Base-by-base conservation (phyloP, 1,284 basidiomycete genomes). In the Ceratobasidium sp. region DNA sequence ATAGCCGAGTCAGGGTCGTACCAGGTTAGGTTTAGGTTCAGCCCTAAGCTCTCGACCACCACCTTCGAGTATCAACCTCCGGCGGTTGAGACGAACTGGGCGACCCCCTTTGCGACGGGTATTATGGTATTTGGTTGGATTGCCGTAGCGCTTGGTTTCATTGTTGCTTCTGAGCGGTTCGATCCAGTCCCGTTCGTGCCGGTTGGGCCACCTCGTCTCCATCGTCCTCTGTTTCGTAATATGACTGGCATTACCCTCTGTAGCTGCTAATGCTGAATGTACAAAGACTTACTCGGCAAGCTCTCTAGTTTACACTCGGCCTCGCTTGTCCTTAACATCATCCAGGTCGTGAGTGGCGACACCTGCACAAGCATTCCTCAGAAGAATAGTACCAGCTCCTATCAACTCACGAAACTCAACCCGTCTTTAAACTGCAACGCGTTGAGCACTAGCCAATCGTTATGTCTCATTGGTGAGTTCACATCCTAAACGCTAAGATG, bases 331-430 rank as follows among this genome's bases (percentile, higher is more conserved):
- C 5, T 6, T 37, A 1, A 9, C 9, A 9, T n/a, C 24, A 2
- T n/a, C 24, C 9, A 37, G 34, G 34, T 37, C 34, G 34, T 37
- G 34, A 9, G 34, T 9, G 34, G 34, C 34, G 34, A 37, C 24
- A 49, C 19, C 48, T 49, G 48, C 48, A 49, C 1, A 5, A 24
- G 19, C 3, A 49, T 49, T 13, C 19, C 48, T 5, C 19, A n/a
- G 19, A 24, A 19, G 19, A 49, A 49, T 13, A 24, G 48, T 6
- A 49, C 14, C 48, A n/a, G 19, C 6, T 41, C 37, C 58, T 61
- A 61, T 34, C 58, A 61, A 7, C 58, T 61, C 41, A 61, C 58
- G 11, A 39, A 61, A 2, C 58, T 61, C 3, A 61, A 61, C 58
- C 58, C 58, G 0, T 41, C 37, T 6, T 39, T 61, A 31, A 61